A percentile compares a stretch with the other conserved stretches of the same genome.
Conservation (phyloP, 768 basidiomycete species). For the Agaricus subrufescens region DNA sequence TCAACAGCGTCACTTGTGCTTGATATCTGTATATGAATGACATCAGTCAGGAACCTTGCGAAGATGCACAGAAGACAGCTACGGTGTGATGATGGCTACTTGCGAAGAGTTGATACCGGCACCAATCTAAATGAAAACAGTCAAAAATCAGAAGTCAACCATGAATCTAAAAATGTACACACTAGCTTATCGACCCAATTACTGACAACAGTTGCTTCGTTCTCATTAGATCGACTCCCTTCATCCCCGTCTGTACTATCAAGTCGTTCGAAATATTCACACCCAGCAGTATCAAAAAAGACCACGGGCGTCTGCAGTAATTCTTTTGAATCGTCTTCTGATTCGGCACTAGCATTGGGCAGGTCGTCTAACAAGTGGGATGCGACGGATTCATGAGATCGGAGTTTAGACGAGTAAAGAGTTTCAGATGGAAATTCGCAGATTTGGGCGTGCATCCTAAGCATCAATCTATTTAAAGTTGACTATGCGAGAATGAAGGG, state of each 20-base stretch:
- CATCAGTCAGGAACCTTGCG: neutral
- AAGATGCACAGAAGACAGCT: constrained; percentile 15
- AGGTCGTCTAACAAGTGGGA: constrained; percentile 70
- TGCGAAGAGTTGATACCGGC: constrained; percentile 62
- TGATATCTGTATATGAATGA: constrained; percentile 60
- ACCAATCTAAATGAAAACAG: constrained; percentile 36
- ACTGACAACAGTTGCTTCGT: constrained; percentile 84
- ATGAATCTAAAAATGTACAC: neutral
- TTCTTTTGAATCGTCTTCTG: constrained; percentile 70
- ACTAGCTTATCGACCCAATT: constrained; percentile 82
- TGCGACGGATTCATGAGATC: constrained; percentile 67
- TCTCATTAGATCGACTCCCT: constrained; percentile 90
- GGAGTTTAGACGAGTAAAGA: constrained; percentile 70
- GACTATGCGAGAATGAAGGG: neutral
- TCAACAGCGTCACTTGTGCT: constrained; percentile 85
- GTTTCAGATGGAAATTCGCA: constrained; percentile 82
- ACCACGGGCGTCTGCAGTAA: constrained; percentile 73
- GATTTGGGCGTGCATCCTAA: constrained; percentile 84
- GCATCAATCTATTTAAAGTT: neutral
- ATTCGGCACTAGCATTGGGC: constrained; percentile 42
- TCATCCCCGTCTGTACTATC: constrained; percentile 68
- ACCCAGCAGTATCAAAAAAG: constrained; percentile 93
- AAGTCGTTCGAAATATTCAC: constrained; percentile 85
- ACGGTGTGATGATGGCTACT: constrained; percentile 89
- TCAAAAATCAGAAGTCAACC: neutral